Percentiles rank a stretch among this genome's conserved stretches.
These are phyloP conservation scores for Pythium chondricola DNA, from an alignment of 352 stramenopile species.

Conservation along the genomic window DNA sequence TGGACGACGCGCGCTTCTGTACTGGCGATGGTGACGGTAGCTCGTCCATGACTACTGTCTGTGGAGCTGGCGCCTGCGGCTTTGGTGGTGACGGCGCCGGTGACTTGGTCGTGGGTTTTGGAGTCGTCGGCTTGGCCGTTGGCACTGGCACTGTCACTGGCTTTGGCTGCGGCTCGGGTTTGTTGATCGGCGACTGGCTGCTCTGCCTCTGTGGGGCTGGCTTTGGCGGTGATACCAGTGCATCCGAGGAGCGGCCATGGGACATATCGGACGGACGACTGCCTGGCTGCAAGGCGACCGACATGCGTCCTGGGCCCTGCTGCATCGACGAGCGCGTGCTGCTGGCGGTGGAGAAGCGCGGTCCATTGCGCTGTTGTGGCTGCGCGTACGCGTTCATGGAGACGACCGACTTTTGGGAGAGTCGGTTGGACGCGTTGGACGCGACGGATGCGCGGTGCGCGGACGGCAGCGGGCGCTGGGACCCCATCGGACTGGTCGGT, in stretches of 20 bases:
- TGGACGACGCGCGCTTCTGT: too few species aligned
- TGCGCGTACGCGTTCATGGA: background rate
- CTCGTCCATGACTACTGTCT: too few species aligned
- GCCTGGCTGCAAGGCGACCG: constrained; percentile 15
- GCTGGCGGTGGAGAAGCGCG: constrained; percentile 5
- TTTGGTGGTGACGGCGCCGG: background rate
- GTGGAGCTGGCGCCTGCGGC: constrained; percentile 1
- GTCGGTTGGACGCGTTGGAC: background rate
- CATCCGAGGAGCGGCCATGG: constrained; percentile 11
- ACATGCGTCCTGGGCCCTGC: constrained; percentile 12
- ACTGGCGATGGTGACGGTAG: too few species aligned
- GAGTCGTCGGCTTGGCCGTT: background rate
- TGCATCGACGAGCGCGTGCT: constrained; percentile 18
- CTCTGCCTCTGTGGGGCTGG: background rate
- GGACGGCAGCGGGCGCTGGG: constrained; percentile 10
- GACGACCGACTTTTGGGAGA: constrained; percentile 7
- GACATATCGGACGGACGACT: constrained; percentile 9
- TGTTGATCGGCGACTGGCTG: background rate
- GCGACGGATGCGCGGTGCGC: constrained; percentile 3
- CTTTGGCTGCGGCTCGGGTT: background rate
- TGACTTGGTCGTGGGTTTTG: too few species aligned
- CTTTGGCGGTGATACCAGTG: background rate
- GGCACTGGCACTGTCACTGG: background rate
- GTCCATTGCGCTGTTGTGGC: background rate
- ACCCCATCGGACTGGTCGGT: constrained; percentile 51